A percentile compares a stretch with the other conserved stretches of the same genome.
Evolutionary conservation across 768 basidiomycete species (phyloP).

Genomic region (Kwoniella pini): DNA sequence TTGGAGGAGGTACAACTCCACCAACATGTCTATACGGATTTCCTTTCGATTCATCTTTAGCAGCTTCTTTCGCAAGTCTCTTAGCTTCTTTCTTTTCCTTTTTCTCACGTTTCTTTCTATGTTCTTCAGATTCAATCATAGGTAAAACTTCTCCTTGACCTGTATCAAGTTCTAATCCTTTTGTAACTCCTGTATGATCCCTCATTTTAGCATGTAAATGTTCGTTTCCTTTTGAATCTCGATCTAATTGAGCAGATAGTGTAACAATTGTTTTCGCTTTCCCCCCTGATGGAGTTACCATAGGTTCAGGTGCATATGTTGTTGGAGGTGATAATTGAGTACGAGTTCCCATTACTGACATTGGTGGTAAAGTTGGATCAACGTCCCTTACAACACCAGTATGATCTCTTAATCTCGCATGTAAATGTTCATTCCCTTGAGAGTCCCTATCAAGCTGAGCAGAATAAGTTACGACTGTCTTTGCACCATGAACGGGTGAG

Average conservation of each 20-base stretch:
- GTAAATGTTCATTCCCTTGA: conserved; percentile 32
- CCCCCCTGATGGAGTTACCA: neutral
- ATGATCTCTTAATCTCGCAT: conserved; percentile 31
- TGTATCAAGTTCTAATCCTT: conserved; percentile 14
- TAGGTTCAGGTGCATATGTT: conserved; percentile 2
- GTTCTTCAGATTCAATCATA: conserved; percentile 1
- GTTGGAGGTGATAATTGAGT: neutral
- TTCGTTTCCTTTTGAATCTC: conserved; percentile 31
- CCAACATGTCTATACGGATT: conserved; percentile 22
- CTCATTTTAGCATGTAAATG: conserved; percentile 17
- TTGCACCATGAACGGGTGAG: conserved; percentile 5
- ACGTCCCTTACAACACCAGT: conserved; percentile 10
- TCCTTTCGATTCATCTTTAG: neutral
- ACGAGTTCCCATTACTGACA: neutral
- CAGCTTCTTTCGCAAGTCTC: conserved; percentile 2
- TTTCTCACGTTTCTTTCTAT: conserved; percentile 20
- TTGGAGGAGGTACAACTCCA: conserved; percentile 25
- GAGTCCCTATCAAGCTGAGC: conserved; percentile 27
- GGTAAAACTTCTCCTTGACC: conserved; percentile 11
- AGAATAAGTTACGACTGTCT: conserved; percentile 28
- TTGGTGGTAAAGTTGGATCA: neutral
- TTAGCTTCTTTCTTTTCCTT: conserved; percentile 22
- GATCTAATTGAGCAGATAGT: conserved; percentile 32
- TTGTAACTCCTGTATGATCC: conserved; percentile 7
- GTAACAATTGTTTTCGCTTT: conserved; percentile 30